These are phyloP conservation scores for Kondoa subrosea DNA, from an alignment of 768 basidiomycete genomes.

Conservation along the genomic window DNA sequence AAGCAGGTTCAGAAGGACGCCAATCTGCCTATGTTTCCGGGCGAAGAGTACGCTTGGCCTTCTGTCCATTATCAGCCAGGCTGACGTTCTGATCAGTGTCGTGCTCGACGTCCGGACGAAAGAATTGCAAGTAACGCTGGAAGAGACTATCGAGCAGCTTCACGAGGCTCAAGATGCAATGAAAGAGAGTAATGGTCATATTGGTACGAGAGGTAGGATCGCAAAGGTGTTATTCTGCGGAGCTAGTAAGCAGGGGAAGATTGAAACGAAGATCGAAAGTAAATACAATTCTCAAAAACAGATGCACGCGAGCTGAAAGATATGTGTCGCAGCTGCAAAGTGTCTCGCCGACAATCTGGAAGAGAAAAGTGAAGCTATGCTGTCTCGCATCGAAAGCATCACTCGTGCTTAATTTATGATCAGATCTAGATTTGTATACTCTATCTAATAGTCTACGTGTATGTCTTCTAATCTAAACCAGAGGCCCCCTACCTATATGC, in stretches of 20 bases:
- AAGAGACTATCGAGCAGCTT: too few species aligned
- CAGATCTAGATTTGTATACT: background rate
- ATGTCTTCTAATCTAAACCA: background rate
- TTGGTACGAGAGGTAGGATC: too few species aligned
- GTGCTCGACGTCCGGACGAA: too few species aligned
- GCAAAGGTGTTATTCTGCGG: too few species aligned
- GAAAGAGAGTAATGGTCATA: too few species aligned
- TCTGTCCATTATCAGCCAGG: too few species aligned
- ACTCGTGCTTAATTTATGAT: background rate
- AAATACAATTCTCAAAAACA: background rate
- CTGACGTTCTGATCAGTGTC: too few species aligned
- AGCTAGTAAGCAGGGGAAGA: background rate
- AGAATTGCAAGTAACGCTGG: too few species aligned
- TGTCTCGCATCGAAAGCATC: background rate
- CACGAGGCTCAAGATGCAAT: too few species aligned
- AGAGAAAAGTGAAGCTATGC: background rate
- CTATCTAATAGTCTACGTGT: background rate
- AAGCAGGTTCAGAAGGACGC: too few species aligned
- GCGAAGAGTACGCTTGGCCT: too few species aligned
- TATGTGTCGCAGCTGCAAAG: background rate
- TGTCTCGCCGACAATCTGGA: background rate
- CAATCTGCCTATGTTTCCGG: too few species aligned
- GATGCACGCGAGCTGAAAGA: background rate
- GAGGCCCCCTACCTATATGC: background rate
- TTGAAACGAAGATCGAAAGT: background rate